Evolutionary conservation across 768 basidiomycete genomes (phyloP), one percentile per base, ranked within the genome.

Genomic region (Mycena maculata): DNA sequence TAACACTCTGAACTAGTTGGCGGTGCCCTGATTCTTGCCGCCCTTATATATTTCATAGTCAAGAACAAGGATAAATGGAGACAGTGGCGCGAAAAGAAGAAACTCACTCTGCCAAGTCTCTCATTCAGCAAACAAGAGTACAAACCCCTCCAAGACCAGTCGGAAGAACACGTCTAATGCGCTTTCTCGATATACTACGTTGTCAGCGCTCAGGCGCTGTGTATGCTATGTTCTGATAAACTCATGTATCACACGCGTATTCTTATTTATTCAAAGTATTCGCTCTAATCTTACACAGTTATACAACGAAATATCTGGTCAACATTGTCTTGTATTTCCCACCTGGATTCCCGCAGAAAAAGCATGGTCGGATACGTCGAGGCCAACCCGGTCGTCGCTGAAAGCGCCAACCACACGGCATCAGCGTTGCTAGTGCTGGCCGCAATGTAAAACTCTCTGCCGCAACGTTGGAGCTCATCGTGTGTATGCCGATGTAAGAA

Each of bases 391-490:
- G 78, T 76, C 0, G 92, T 92, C 16, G 85, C 84, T 48, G 78
- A 77, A 64, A 99, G 79, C 9, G 85, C 88, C 52, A 96, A 75
- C 96, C 96, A 98, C 7, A 96, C 90, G 3, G 89, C 87, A 78
- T 98, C 96, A 25, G 84, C 84, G 72, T 98, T 93, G 25, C 86
- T 81, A 68, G 73, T 79, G 27, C 80, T 85, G 42, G 95, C 81
- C 20, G 85, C 86, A 4, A 74, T 63, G 76, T 92, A 98, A 55
- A 98, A 75, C 27, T 84, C 80, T 66, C 86, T 83, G 16, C 93
- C 94, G 72, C 80, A 84, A 2, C 72, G 72, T 73, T 94, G 94
- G 20, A 98, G 80, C 72, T 95, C 95, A 54, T 86, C 86, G 65
- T 98, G 90, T 6, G 86, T 87, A 56, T 85, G 79, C 2, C 72